phyloP scores from a whole-genome alignment of 164 flowering plant species.

The Macadamia integrifolia region DNA sequence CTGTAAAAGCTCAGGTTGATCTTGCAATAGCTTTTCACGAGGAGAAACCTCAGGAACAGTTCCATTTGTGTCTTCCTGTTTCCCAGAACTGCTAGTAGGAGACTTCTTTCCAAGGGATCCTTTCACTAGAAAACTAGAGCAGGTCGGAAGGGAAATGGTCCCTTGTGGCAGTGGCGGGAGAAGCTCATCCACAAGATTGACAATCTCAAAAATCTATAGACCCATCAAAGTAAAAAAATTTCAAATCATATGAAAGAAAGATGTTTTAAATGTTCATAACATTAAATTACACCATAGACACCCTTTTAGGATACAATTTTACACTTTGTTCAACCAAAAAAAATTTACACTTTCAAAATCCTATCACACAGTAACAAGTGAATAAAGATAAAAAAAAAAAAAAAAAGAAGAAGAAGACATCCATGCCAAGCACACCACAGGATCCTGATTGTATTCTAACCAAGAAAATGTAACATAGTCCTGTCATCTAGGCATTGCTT shows the following conservation, averaged over 20 bases:
- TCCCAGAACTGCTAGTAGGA: conserved; percentile 44
- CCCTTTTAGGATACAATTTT: too few species aligned
- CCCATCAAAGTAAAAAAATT: background rate
- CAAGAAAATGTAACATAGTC: too few species aligned
- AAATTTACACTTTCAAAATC: too few species aligned
- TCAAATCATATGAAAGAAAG: background rate
- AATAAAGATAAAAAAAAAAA: too few species aligned
- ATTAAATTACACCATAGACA: background rate
- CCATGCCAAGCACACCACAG: too few species aligned
- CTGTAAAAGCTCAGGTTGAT: conserved; percentile 92
- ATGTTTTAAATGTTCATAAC: background rate
- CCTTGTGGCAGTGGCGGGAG: conserved; percentile 97
- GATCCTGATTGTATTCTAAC: too few species aligned
- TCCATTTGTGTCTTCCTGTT: conserved; percentile 66
- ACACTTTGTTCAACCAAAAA: too few species aligned
- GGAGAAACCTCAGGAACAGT: conserved; percentile 56
- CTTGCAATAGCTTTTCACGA: conserved; percentile 70
- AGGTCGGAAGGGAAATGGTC: conserved; percentile 71
- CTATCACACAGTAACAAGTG: too few species aligned
- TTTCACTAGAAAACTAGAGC: conserved; percentile 54
- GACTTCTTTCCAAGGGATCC: conserved; percentile 56
- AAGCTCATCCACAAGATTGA: conserved; percentile 96
- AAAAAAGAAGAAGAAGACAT: too few species aligned
- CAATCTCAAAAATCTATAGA: conserved; percentile 83
- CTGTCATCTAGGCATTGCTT: too few species aligned